Conservation (phyloP, 306 rosid species). For the Senna tora region DNA sequence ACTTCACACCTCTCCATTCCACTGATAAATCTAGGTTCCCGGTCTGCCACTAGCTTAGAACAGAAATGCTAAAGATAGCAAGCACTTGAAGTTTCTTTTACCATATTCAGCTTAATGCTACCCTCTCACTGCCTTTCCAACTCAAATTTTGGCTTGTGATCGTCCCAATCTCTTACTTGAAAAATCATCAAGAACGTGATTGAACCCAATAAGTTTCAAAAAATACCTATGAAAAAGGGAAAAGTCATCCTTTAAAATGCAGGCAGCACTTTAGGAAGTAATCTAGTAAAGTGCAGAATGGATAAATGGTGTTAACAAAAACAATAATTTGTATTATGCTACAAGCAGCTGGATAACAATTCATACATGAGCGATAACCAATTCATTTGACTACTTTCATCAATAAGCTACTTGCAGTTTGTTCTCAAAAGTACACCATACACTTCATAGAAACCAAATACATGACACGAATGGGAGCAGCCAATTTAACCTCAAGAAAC, state of each 20-base stretch:
- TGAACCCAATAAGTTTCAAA: neutral
- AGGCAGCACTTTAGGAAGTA: neutral
- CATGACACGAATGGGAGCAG: neutral
- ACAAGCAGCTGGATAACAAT: neutral
- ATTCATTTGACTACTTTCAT: neutral
- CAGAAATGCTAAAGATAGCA: neutral
- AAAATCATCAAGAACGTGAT: slow-evolving; percentile 1
- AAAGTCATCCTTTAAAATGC: neutral
- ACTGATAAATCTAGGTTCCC: neutral
- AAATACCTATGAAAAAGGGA: neutral
- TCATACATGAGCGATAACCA: neutral
- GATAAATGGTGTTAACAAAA: neutral
- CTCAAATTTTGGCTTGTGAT: neutral
- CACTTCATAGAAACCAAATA: neutral
- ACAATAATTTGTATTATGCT: neutral
- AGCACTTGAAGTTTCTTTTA: neutral
- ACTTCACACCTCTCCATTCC: neutral
- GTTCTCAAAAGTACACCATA: neutral
- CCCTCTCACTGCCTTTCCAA: neutral
- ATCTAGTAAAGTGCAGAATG: neutral
- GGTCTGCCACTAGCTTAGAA: neutral
- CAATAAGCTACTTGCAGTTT: neutral
- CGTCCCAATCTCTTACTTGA: neutral
- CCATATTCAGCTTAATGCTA: neutral
- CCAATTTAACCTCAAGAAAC: neutral